Evolutionary conservation across 352 stramenopile species (phyloP).

Genomic region (Pythium guiyangense): DNA sequence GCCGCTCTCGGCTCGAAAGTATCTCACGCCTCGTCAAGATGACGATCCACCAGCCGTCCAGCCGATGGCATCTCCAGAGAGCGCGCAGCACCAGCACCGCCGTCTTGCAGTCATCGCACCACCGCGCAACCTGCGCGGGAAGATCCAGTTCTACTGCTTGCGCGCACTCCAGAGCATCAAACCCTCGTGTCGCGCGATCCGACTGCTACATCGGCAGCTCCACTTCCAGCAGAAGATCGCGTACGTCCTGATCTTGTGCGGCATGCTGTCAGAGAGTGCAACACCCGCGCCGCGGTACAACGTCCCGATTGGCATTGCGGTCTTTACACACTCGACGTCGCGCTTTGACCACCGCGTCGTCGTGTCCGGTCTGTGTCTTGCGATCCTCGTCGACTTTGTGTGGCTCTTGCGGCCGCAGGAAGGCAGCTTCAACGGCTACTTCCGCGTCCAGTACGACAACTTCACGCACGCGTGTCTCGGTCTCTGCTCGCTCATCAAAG

Average conservation of each 20-base stretch:
- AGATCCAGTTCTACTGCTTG: slow-evolving; percentile 20
- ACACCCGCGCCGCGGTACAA: slow-evolving; percentile 71
- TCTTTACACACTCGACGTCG: slow-evolving; percentile 33
- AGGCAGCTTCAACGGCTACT: slow-evolving; percentile 56
- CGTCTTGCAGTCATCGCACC: slow-evolving; percentile 4
- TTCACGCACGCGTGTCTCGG: slow-evolving; percentile 45
- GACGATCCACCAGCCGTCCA: neutral
- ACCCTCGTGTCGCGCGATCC: neutral
- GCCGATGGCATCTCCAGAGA: neutral
- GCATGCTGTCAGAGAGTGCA: slow-evolving; percentile 54
- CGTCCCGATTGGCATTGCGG: slow-evolving; percentile 46
- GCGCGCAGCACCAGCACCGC: neutral
- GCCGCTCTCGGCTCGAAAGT: slow-evolving; percentile 5
- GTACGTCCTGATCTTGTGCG: slow-evolving; percentile 48
- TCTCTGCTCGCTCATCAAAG: slow-evolving; percentile 48
- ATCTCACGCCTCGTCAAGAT: slow-evolving; percentile 1
- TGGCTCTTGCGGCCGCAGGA: slow-evolving; percentile 71
- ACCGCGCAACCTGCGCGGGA: slow-evolving; percentile 21
- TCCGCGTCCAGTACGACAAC: slow-evolving; percentile 34
- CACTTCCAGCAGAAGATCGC: slow-evolving; percentile 51
- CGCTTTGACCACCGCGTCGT: slow-evolving; percentile 47
- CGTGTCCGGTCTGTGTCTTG: slow-evolving; percentile 42
- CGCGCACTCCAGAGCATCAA: neutral
- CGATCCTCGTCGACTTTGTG: slow-evolving; percentile 44
- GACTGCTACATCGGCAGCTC: slow-evolving; percentile 29